A percentile compares a stretch with the other conserved stretches of the same genome.
Conservation (phyloP, 176 grass and related monocot species). For the Stipa capillata region DNA sequence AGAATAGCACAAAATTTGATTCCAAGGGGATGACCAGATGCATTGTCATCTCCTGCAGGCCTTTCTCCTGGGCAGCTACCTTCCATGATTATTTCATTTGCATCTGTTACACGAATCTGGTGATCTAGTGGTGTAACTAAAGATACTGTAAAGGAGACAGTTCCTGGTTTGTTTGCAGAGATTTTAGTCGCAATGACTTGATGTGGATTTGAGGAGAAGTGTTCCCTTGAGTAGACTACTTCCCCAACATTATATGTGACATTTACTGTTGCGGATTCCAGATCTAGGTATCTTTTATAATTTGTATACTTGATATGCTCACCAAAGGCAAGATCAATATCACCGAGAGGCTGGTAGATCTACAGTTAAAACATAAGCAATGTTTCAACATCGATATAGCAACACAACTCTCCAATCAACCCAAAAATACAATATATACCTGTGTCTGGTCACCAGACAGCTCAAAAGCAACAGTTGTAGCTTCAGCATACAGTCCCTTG, state of each 20-base stretch:
- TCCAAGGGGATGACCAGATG: constrained; percentile 30
- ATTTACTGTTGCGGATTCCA: constrained; percentile 49
- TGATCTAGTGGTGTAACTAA: constrained; percentile 51
- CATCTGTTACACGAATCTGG: constrained; percentile 32
- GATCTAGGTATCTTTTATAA: constrained; percentile 76
- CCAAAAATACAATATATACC: constrained; percentile 33
- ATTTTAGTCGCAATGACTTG: constrained; percentile 65
- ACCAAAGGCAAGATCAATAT: constrained; percentile 62
- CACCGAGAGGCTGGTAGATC: constrained; percentile 79
- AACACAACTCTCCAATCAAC: constrained; percentile 1
- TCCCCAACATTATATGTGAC: constrained; percentile 59
- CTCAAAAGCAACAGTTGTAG: constrained; percentile 51
- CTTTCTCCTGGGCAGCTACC: constrained; percentile 61
- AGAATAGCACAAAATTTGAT: constrained; percentile 79
- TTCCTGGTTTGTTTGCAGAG: constrained; percentile 52
- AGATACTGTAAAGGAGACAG: constrained; percentile 51
- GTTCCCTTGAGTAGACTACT: constrained; percentile 59
- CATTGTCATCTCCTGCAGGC: constrained; percentile 20
- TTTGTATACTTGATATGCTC: constrained; percentile 31
- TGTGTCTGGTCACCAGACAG: constrained; percentile 49
- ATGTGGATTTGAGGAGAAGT: constrained; percentile 75
- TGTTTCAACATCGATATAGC: neutral
- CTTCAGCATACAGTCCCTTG: constrained; percentile 60
- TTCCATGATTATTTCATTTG: constrained; percentile 69
- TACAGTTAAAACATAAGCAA: constrained; percentile 38